A percentile compares a stretch with the other conserved stretches of the same genome.
Conservation (phyloP, 108 stramenopile species). For the Skeletonema tropicum region DNA sequence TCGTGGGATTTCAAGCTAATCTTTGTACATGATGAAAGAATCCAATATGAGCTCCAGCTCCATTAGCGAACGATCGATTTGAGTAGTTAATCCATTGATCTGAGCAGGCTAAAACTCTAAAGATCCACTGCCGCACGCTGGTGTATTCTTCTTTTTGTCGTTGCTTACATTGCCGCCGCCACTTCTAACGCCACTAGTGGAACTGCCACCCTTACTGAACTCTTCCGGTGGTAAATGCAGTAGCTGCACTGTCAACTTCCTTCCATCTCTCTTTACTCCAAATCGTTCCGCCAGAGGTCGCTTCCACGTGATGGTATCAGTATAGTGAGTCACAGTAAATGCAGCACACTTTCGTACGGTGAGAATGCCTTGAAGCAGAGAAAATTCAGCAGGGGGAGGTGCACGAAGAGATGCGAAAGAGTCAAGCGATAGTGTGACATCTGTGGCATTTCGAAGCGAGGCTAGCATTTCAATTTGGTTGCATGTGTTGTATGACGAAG, state of each 20-base stretch:
- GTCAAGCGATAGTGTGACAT: conserved; percentile 37
- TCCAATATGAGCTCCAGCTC: no score
- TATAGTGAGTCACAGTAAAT: conserved; percentile 59
- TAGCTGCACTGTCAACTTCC: conserved; percentile 77
- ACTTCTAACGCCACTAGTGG: conserved; percentile 37
- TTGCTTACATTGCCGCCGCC: conserved; percentile 22
- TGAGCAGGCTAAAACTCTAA: not conserved
- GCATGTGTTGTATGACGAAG: conserved; percentile 7
- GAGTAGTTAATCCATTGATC: not conserved
- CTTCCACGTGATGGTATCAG: conserved; percentile 62
- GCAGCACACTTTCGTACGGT: conserved; percentile 67
- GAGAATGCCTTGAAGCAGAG: conserved; percentile 74
- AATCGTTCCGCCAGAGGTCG: conserved; percentile 69
- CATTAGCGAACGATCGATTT: not conserved
- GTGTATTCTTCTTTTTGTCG: not conserved
- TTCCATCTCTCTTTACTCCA: conserved; percentile 84
- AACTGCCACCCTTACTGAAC: conserved; percentile 42
- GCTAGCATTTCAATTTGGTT: conserved; percentile 36
- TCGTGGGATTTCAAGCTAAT: no score
- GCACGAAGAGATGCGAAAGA: conserved; percentile 46
- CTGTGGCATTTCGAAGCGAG: conserved; percentile 37
- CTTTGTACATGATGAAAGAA: no score
- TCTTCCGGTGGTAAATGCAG: conserved; percentile 89
- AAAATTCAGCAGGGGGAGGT: conserved; percentile 85
- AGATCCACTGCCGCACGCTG: conserved; percentile 1